Evolutionary conservation across 371 early-diverging fungal species (phyloP), one percentile per base, ranked within the genome.

Genomic region (Mortierella sp.): DNA sequence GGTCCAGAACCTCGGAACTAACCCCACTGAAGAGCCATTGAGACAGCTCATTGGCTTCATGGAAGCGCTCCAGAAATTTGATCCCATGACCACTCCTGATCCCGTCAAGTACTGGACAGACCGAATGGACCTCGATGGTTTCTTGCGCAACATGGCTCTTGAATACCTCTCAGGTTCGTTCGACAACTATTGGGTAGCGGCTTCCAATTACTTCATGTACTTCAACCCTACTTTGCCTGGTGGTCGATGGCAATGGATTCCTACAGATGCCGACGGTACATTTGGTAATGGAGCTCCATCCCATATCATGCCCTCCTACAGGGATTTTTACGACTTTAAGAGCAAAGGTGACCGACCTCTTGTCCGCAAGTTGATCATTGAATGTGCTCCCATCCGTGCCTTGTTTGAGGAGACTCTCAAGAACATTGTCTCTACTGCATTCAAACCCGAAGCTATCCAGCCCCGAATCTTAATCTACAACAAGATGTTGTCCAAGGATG

Each of bases 341-440:
- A 7, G 7, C 21, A 28, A 21, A 5, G 21, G 26, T 9, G 23
- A 16, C 18, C 53, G 53, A 19, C 53, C 53, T 23, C 26, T 53
- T 19, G 53, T 53, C 21, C 21, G 26, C 7, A 53, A 53, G 53
- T 26, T 53, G 12, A 53, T 53, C 53, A 16, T 53, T 23, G 21
- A 53, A 26, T 23, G 26, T 23, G 11, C 11, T 53, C 21, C 19
- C 12, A 53, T 53, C 23, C 64, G 66, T 14, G 30, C 56, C 25
- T 51, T 83, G n/a, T 85, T 85, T 57, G 81, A 85, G 59, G 67
- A 70, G 11, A 81, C 69, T 12, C 66, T 85, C 37, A 85, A 82
- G 75, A 83, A 82, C 18, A 57, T 85, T 18, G 70, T 84, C 62
- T 84, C 83, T 57, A 75, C 81, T n/a, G 84, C 83, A 68, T 85